phyloP scores from a whole-genome alignment of 352 stramenopile species.

The Phytophthora syringae region DNA sequence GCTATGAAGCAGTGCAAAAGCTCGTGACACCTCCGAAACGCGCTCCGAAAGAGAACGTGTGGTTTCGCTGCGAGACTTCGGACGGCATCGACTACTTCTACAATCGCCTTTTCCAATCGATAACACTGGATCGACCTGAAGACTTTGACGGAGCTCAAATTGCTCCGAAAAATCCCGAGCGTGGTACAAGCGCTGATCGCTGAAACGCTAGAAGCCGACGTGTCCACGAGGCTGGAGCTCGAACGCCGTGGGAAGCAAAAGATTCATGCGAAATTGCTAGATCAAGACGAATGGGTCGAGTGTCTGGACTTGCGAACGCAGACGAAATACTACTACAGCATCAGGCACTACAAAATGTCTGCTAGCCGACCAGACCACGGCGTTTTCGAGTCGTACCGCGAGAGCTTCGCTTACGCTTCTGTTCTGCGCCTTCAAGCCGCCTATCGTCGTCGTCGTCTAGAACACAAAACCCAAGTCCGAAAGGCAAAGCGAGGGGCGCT shows the following conservation, averaged over 20 bases:
- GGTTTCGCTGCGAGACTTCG: constrained; percentile 57
- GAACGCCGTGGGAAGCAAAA: constrained; percentile 55
- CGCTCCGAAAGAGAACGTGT: constrained; percentile 63
- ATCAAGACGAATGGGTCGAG: constrained; percentile 75
- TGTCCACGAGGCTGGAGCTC: constrained; percentile 54
- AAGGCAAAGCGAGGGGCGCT: constrained; percentile 59
- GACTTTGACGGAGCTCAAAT: constrained; percentile 64
- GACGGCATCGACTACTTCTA: constrained; percentile 69
- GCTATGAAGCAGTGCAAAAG: constrained; percentile 46
- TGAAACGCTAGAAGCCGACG: constrained; percentile 47
- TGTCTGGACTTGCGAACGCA: constrained; percentile 53
- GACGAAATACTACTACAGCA: constrained; percentile 73
- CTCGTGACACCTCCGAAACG: constrained; percentile 55
- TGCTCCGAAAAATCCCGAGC: constrained; percentile 39
- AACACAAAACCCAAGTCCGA: constrained; percentile 53
- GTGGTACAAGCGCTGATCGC: constrained; percentile 58
- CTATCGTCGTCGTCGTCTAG: constrained; percentile 57
- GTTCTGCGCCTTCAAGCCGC: constrained; percentile 66
- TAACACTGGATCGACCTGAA: constrained; percentile 45
- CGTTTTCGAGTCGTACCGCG: constrained; percentile 52
- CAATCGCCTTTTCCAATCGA: constrained; percentile 58
- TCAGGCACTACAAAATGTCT: constrained; percentile 56
- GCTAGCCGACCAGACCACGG: constrained; percentile 45
- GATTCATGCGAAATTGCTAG: constrained; percentile 48
- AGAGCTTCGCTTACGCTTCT: constrained; percentile 60